phyloP scores from a whole-genome alignment of 2,329 filamentous ascomycete genomes.

The Phaeosphaeriaceae sp. region DNA sequence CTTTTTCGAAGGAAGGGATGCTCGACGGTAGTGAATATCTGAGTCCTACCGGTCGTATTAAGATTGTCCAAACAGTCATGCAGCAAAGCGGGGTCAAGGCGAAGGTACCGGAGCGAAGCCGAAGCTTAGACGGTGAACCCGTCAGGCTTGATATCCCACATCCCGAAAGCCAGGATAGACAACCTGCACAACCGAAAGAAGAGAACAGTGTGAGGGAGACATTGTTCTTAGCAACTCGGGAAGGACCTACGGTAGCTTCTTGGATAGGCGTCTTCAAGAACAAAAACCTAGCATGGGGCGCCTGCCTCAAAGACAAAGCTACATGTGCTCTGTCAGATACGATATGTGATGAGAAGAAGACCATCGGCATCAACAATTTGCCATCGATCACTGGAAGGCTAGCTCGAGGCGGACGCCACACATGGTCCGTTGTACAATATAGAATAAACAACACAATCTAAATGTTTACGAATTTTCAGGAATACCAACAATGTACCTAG shows the following conservation, averaged over 20 bases:
- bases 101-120: slow-evolving; percentile 9
- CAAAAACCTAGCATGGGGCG: slow-evolving; percentile 29
- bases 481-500: too few species aligned
- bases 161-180: slow-evolving; percentile 10
- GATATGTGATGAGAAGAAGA: slow-evolving; percentile 21
- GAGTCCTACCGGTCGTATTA: slow-evolving; percentile 29
- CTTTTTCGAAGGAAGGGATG: slow-evolving; percentile 31
- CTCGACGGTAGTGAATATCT: slow-evolving; percentile 31
- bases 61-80: slow-evolving; percentile 21
- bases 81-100: slow-evolving; percentile 19
- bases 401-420: slow-evolving; percentile 19
- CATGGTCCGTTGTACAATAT: slow-evolving; percentile 19
- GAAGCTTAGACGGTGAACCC: slow-evolving; percentile 3
- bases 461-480: too few species aligned
- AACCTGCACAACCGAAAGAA: neutral
- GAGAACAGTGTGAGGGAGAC: neutral
- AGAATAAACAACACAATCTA: neutral
- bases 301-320: slow-evolving; percentile 31
- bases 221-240: slow-evolving; percentile 25
- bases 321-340: slow-evolving; percentile 15
- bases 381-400: slow-evolving; percentile 22
- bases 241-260: slow-evolving; percentile 18
- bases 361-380: slow-evolving; percentile 13
- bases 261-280: slow-evolving; percentile 25
- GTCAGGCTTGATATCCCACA: slow-evolving; percentile 32